Percentiles rank a stretch among this genome's conserved stretches.
These are phyloP conservation scores for Pseudocercospora pini-densiflorae DNA, from an alignment of 2,329 filamentous ascomycete genomes.

Conservation along the genomic window DNA sequence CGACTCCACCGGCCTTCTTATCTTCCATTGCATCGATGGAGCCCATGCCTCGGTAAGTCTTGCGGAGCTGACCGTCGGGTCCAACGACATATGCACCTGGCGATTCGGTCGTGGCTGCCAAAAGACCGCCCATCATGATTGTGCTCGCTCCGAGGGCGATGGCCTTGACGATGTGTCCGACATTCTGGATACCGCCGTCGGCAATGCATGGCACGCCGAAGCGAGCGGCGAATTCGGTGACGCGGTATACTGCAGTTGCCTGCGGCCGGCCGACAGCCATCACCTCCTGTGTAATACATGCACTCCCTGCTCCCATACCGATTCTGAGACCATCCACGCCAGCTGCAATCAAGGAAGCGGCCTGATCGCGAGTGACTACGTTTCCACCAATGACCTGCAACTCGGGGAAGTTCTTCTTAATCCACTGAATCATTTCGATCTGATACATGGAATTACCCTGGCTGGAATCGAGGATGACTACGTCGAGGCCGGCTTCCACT, in stretches of 20 bases:
- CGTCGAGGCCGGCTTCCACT: slow-evolving; percentile 91
- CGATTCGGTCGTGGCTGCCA: slow-evolving; percentile 96
- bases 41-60: slow-evolving; percentile 99
- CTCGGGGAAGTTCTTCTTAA: slow-evolving; percentile 82
- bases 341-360: slow-evolving; percentile 86
- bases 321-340: slow-evolving; percentile 97
- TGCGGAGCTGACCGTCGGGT: slow-evolving; percentile 95
- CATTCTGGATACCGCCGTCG: slow-evolving; percentile 96
- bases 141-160: slow-evolving; percentile 91
- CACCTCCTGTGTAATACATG: slow-evolving; percentile 99
- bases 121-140: slow-evolving; percentile 98
- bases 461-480: slow-evolving; percentile 93
- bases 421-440: slow-evolving; percentile 96
- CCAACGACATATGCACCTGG: slow-evolving; percentile 97
- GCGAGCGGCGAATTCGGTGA: slow-evolving; percentile 83
- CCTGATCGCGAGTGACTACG: slow-evolving; percentile 96
- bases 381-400: slow-evolving; percentile 98
- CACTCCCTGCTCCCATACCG: slow-evolving; percentile 97
- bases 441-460: slow-evolving; percentile 99
- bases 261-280: slow-evolving; percentile 99
- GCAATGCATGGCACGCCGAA: slow-evolving; percentile 99
- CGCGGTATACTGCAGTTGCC: slow-evolving; percentile 88
- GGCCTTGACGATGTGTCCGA: slow-evolving; percentile 99
- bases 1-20: slow-evolving; percentile 87
- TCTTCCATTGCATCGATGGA: slow-evolving; percentile 99